phyloP scores from a whole-genome alignment of 306 rosid species.

The Prunus armeniaca region DNA sequence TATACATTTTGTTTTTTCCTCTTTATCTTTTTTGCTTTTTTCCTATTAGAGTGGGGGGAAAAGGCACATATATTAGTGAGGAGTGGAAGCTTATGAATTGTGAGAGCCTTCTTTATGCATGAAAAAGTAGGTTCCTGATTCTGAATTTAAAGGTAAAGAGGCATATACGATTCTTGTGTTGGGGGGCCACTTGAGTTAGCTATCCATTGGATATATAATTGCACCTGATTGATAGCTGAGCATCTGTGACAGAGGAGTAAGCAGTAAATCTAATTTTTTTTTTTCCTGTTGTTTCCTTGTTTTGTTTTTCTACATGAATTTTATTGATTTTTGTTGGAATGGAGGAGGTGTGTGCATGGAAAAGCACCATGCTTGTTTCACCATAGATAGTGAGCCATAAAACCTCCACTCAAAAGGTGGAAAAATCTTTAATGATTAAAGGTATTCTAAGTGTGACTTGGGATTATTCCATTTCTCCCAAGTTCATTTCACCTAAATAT shows the following conservation, averaged over 20 bases:
- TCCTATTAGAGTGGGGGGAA: conserved; percentile 22
- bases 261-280: conserved; percentile 18
- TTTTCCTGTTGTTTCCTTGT: conserved; percentile 19
- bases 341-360: conserved; percentile 21
- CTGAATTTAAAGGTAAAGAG: conserved; percentile 42
- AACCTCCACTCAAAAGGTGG: conserved; percentile 48
- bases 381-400: conserved; percentile 54
- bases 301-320: conserved; percentile 22
- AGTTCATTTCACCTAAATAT: conserved; percentile 12
- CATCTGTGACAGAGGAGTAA: conserved; percentile 47
- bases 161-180: conserved; percentile 39
- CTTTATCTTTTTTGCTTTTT: conserved; percentile 3
- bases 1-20: conserved; percentile 32
- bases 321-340: conserved; percentile 31
- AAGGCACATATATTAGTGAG: conserved; percentile 33
- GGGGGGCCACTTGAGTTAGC: conserved; percentile 41
- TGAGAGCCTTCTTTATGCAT: conserved; percentile 25
- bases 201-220: conserved; percentile 33
- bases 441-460: conserved; percentile 19
- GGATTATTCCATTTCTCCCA: conserved; percentile 21
- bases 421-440: conserved; percentile 23
- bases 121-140: conserved; percentile 59
- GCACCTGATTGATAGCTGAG: conserved; percentile 41
- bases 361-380: conserved; percentile 47
- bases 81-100: conserved; percentile 46